phyloP scores from a whole-genome alignment of 768 basidiomycete genomes.

The Piloderma croceum region DNA sequence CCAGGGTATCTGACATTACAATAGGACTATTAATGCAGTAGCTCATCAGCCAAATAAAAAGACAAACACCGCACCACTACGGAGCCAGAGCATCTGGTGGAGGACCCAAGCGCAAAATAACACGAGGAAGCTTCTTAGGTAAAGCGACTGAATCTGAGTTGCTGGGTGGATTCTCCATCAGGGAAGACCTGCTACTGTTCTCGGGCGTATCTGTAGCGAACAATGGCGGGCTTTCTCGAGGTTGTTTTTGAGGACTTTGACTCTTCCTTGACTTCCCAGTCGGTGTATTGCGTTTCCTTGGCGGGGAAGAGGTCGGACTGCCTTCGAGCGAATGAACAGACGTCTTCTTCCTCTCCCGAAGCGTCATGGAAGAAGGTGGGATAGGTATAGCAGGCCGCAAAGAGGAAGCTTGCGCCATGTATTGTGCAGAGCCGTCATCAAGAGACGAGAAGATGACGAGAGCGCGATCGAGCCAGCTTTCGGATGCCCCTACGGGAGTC shows the following conservation, averaged over 20 bases:
- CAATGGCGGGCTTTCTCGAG: no score
- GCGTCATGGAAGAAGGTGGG: constrained; percentile 37
- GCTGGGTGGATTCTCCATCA: not conserved
- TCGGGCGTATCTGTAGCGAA: no score
- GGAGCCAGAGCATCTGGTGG: constrained; percentile 16
- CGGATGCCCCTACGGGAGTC: constrained; percentile 24
- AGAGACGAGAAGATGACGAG: constrained; percentile 39
- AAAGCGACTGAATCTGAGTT: not conserved
- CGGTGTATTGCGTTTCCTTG: no score
- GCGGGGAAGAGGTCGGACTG: no score
- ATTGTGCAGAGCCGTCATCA: constrained; percentile 23
- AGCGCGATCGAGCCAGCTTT: constrained; percentile 58
- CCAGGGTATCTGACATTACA: no score
- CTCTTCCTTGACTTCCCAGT: no score
- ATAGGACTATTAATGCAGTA: no score
- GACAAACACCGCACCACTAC: no score
- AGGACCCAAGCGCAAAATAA: constrained; percentile 30
- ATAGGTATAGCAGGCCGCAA: constrained; percentile 18
- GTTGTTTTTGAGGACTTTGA: no score
- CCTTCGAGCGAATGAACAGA: not conserved
- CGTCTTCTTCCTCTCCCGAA: constrained; percentile 44
- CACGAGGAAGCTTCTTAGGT: constrained; percentile 27
- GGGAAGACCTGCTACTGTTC: not conserved
- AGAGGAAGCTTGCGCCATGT: constrained; percentile 14
- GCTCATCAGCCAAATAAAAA: no score